Percentiles rank a stretch among this genome's conserved stretches.
Evolutionary conservation across 2,329 filamentous ascomycete species (phyloP).

Genomic region (Ophiostoma sp.): DNA sequence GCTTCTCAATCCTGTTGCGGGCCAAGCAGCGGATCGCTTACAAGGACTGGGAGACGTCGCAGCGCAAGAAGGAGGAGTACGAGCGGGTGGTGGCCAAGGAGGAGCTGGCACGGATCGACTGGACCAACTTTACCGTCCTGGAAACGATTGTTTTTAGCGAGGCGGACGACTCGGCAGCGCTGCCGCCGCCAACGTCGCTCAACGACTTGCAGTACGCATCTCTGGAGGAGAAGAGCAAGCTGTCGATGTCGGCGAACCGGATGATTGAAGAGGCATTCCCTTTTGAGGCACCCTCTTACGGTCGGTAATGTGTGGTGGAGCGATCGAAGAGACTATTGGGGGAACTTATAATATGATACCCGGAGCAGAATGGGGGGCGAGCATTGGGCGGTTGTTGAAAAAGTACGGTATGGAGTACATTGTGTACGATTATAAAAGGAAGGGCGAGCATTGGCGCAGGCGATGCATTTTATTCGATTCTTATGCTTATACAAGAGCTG

Average conservation of each 20-base stretch:
- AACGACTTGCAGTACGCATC: constrained; percentile 92
- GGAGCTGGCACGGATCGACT: constrained; percentile 84
- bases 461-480: not conserved
- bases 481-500: not conserved
- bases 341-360: not conserved
- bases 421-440: not conserved
- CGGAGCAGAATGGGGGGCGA: not conserved
- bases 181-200: constrained; percentile 85
- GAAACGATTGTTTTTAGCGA: constrained; percentile 94
- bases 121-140: constrained; percentile 95
- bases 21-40: constrained; percentile 87
- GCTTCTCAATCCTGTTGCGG: constrained; percentile 74
- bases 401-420: not conserved
- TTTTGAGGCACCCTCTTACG: not conserved
- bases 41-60: constrained; percentile 76
- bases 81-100: constrained; percentile 77
- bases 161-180: constrained; percentile 78
- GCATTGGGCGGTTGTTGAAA: not conserved
- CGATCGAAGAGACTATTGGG: too few relatives aligned
- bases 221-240: constrained; percentile 89
- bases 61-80: constrained; percentile 88
- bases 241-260: constrained; percentile 77
- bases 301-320: not conserved
- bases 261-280: constrained; percentile 96
- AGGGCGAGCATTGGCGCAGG: constrained; percentile 9